Percentiles rank a stretch among this genome's conserved stretches.
Conservation (phyloP, 1,284 basidiomycete species). For the Termitomyces sp. region DNA sequence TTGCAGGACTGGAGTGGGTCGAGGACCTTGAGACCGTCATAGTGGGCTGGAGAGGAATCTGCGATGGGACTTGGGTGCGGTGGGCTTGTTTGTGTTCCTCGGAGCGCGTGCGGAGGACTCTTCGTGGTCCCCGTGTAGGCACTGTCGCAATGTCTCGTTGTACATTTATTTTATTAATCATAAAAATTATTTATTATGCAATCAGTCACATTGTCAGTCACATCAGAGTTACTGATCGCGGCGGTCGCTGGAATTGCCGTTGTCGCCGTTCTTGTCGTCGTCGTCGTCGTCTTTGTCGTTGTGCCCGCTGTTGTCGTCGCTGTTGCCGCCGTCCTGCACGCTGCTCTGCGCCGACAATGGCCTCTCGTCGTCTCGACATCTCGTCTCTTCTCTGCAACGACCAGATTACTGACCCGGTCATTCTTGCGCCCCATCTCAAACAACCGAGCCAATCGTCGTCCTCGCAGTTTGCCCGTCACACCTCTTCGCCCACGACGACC, state of each 20-base stretch:
- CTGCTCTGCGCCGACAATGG: conserved; percentile 38
- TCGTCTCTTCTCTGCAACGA: conserved; percentile 65
- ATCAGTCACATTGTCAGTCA: conserved; percentile 9
- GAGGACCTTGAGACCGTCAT: conserved; percentile 84
- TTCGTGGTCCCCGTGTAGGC: conserved; percentile 65
- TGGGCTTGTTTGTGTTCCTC: conserved; percentile 41
- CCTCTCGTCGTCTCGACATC: conserved; percentile 63
- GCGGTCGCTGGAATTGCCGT: background rate
- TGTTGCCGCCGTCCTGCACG: conserved; percentile 14
- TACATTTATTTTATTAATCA: conserved; percentile 41
- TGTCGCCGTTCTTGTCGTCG: conserved; percentile 2
- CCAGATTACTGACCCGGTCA: conserved; percentile 31
- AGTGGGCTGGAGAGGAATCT: conserved; percentile 65
- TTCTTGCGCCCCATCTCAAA: conserved; percentile 35
- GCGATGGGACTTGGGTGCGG: conserved; percentile 85
- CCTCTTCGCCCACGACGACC: conserved; percentile 10
- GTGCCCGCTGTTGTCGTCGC: conserved; percentile 11
- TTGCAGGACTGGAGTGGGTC: conserved; percentile 63
- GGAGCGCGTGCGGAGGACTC: conserved; percentile 35
- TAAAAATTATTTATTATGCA: background rate
- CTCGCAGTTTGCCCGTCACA: conserved; percentile 8
- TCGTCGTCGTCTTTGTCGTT: conserved; percentile 4
- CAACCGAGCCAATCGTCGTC: conserved; percentile 25
- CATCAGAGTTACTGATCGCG: conserved; percentile 8
- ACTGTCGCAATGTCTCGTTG: conserved; percentile 83